Conservation (phyloP, 2,329 filamentous ascomycete genomes). For the Talaromyces sp. region DNA sequence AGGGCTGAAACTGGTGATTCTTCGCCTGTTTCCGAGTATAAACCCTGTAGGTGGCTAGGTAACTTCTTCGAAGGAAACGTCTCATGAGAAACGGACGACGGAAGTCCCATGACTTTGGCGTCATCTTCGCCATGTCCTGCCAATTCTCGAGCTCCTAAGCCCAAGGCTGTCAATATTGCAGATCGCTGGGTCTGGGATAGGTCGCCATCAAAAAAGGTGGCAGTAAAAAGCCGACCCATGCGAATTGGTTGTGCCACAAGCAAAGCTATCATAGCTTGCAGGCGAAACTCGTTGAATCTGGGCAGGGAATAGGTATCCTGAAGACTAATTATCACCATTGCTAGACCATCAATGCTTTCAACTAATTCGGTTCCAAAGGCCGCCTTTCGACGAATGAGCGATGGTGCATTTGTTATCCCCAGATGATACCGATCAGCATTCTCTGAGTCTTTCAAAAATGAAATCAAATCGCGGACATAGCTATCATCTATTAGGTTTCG, state of each 20-base stretch:
- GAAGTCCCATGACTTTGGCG: slow-evolving; percentile 30
- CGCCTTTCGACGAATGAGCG: slow-evolving; percentile 80
- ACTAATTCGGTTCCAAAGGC: slow-evolving; percentile 82
- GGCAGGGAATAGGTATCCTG: slow-evolving; percentile 81
- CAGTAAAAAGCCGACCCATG: slow-evolving; percentile 79
- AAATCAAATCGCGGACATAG: slow-evolving; percentile 80
- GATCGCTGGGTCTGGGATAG: slow-evolving; percentile 82
- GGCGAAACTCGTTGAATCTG: slow-evolving; percentile 65
- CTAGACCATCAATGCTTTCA: slow-evolving; percentile 77
- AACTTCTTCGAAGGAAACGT: slow-evolving; percentile 75
- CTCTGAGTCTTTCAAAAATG: slow-evolving; percentile 72
- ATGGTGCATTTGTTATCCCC: slow-evolving; percentile 68
- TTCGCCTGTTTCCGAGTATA: slow-evolving; percentile 50
- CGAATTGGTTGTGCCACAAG: slow-evolving; percentile 67
- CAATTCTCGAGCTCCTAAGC: slow-evolving; percentile 75
- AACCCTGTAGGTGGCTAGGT: slow-evolving; percentile 63
- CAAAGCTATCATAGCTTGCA: slow-evolving; percentile 77
- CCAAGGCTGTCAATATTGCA: slow-evolving; percentile 73
- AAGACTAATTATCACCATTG: slow-evolving; percentile 67
- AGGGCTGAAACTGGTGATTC: slow-evolving; percentile 60
- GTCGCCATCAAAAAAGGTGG: slow-evolving; percentile 85
- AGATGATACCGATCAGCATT: slow-evolving; percentile 79
- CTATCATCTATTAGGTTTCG: slow-evolving; percentile 17
- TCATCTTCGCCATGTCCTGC: slow-evolving; percentile 64
- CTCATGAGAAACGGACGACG: slow-evolving; percentile 24